Evolutionary conservation across 768 basidiomycete species (phyloP).

Genomic region (Thelephora ganbajun): DNA sequence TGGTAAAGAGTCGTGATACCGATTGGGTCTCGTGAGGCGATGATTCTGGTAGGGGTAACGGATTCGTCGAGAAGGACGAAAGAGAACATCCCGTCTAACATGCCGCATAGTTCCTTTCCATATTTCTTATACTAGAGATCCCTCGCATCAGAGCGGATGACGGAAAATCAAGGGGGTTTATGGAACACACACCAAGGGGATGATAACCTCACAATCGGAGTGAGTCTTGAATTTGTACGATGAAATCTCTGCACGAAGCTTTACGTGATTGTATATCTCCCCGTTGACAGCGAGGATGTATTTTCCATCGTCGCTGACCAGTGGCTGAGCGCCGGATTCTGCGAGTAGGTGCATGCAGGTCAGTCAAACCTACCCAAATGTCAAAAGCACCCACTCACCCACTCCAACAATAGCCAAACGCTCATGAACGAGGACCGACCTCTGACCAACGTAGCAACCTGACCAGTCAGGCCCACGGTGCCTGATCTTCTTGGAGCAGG

Average conservation of each 20-base stretch:
- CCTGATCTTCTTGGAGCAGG: conserved; percentile 78
- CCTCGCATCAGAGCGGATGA: background rate
- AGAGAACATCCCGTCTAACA: conserved; percentile 97
- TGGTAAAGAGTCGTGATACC: conserved; percentile 99
- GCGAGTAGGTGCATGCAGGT: background rate
- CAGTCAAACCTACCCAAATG: background rate
- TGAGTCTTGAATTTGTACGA: conserved; percentile 85
- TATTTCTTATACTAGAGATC: conserved; percentile 63
- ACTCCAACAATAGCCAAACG: conserved; percentile 96
- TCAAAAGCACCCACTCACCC: conserved; percentile 39
- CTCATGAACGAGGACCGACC: conserved; percentile 82
- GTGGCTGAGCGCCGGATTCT: conserved; percentile 96
- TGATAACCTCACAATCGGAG: conserved; percentile 95
- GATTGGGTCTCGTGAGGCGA: conserved; percentile 94
- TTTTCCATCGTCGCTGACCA: conserved; percentile 76
- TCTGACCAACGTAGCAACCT: conserved; percentile 79
- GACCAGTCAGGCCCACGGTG: conserved; percentile 99
- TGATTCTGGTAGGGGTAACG: conserved; percentile 75
- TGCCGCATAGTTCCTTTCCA: conserved; percentile 58
- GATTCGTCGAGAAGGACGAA: conserved; percentile 94
- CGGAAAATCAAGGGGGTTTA: background rate
- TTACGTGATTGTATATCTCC: conserved; percentile 95
- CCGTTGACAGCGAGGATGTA: conserved; percentile 88
- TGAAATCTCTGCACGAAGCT: conserved; percentile 53
- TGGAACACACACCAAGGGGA: conserved; percentile 53